phyloP scores from a whole-genome alignment of 495 filamentous ascomycete species.

The Pyrenula aspistea region DNA sequence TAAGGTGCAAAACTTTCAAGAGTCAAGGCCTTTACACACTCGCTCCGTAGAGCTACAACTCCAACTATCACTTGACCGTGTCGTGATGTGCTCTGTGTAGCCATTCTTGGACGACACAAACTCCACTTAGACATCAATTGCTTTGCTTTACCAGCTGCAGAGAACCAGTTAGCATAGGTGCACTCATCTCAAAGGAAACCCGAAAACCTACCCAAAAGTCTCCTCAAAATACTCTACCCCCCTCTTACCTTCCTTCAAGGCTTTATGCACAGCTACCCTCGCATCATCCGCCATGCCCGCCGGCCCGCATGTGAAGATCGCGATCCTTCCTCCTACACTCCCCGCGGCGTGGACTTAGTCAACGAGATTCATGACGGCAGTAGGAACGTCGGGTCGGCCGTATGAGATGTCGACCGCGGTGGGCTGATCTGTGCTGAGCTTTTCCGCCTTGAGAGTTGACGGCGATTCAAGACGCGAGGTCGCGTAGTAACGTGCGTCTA shows the following conservation, averaged over 20 bases:
- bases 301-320: conserved; percentile 39
- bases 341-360: conserved; percentile 7
- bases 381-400: conserved; percentile 20
- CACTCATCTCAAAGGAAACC: background rate
- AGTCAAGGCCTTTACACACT: background rate
- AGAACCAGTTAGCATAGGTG: background rate
- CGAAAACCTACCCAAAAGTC: conserved; percentile 19
- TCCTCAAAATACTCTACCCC: conserved; percentile 30
- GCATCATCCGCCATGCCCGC: conserved; percentile 34
- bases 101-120: background rate
- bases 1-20: background rate
- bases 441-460: background rate
- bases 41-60: background rate
- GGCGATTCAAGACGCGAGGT: conserved; percentile 5
- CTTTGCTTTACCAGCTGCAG: background rate
- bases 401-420: conserved; percentile 12
- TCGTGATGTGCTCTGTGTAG: background rate
- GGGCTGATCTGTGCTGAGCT: conserved; percentile 4
- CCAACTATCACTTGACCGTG: background rate
- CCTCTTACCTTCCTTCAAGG: conserved; percentile 20
- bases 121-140: background rate
- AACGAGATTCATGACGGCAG: conserved; percentile 20
- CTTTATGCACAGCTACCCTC: conserved; percentile 24
- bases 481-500: conserved; percentile 24
- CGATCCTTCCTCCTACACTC: conserved; percentile 16